Percentiles rank a stretch among this genome's conserved stretches.
Conservation (phyloP, 2,329 filamentous ascomycete genomes). For the Nemania sp. region DNA sequence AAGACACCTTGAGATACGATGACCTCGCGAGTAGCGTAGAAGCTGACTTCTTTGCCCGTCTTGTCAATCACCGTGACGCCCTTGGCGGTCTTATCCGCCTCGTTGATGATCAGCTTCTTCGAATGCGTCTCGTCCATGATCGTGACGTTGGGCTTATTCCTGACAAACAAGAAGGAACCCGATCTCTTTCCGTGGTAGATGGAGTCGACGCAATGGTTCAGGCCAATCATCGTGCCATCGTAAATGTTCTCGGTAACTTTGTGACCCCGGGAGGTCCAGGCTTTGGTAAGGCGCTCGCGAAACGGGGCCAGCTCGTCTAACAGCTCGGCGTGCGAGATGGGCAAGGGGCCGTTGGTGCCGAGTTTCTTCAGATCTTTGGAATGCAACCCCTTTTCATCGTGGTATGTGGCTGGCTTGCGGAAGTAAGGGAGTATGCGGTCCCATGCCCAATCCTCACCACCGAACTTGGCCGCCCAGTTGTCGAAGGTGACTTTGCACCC, state of each 20-base stretch:
- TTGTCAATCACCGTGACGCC: conserved; percentile 53
- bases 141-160: conserved; percentile 54
- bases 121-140: conserved; percentile 52
- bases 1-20: conserved; percentile 57
- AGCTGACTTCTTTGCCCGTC: conserved; percentile 46
- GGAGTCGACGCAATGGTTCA: conserved; percentile 56
- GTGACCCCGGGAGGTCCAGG: conserved; percentile 58
- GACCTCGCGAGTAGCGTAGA: conserved; percentile 54
- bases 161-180: conserved; percentile 53
- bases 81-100: conserved; percentile 39
- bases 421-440: conserved; percentile 36
- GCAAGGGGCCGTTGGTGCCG: conserved; percentile 54
- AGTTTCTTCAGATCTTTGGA: conserved; percentile 52
- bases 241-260: conserved; percentile 57
- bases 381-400: conserved; percentile 55
- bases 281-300: conserved; percentile 51
- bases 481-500: conserved; percentile 63
- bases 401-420: conserved; percentile 52
- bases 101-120: conserved; percentile 58
- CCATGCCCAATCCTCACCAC: conserved; percentile 69
- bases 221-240: conserved; percentile 56
- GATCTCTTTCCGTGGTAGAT: conserved; percentile 62
- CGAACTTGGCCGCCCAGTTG: conserved; percentile 71
- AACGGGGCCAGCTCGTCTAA: conserved; percentile 56
- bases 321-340: conserved; percentile 58